Conservation (phyloP, 192 early-diverging fungal genomes). For the Gaertneriomyces semiglobifer region DNA sequence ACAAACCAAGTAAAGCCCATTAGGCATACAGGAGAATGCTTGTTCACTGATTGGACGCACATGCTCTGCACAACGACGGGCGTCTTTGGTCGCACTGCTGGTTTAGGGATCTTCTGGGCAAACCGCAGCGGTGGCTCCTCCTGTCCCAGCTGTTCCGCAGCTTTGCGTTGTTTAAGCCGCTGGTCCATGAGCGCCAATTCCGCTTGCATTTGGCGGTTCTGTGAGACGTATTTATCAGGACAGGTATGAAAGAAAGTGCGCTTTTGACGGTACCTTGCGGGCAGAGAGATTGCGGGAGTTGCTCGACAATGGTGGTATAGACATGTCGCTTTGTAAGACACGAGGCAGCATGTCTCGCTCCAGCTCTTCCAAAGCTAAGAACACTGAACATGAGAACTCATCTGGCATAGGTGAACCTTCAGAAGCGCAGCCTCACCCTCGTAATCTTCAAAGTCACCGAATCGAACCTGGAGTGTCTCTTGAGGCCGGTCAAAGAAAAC, state of each 20-base stretch:
- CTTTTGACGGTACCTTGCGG: slow-evolving; percentile 24
- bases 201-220: slow-evolving; percentile 51
- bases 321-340: slow-evolving; percentile 30
- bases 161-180: slow-evolving; percentile 46
- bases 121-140: slow-evolving; percentile 45
- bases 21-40: background rate
- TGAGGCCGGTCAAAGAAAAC: slow-evolving; percentile 42
- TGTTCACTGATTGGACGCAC: background rate
- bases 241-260: slow-evolving; percentile 9
- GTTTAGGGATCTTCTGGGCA: slow-evolving; percentile 49
- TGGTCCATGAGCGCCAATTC: slow-evolving; percentile 51
- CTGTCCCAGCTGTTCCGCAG: background rate
- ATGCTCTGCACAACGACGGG: background rate
- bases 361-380: slow-evolving; percentile 20
- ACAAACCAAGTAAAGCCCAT: background rate
- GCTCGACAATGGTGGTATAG: slow-evolving; percentile 28
- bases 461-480: slow-evolving; percentile 29
- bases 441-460: slow-evolving; percentile 41
- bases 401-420: background rate
- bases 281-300: slow-evolving; percentile 34
- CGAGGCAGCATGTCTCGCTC: slow-evolving; percentile 35
- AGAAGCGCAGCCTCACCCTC: slow-evolving; percentile 12
- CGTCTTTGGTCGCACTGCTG: slow-evolving; percentile 49
- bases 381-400: background rate
- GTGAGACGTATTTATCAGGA: background rate